phyloP scores from a whole-genome alignment of 495 filamentous ascomycete genomes.

The Aspergillus ostianus region DNA sequence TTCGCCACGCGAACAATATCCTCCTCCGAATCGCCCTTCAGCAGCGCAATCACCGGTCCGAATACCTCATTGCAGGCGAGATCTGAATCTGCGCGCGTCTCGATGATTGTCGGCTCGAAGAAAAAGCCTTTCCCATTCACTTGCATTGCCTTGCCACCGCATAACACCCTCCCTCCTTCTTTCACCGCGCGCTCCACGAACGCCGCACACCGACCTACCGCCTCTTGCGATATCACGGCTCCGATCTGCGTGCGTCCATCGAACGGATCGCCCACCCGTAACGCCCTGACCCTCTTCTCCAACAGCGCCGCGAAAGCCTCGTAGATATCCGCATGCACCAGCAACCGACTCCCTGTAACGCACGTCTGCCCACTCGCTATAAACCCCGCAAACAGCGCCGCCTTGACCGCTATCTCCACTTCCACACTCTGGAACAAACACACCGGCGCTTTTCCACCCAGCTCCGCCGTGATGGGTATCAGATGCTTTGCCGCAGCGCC shows the following conservation, averaged over 20 bases:
- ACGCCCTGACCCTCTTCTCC: constrained; percentile 38
- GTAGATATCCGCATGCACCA: constrained; percentile 50
- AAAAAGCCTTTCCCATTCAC: constrained; percentile 51
- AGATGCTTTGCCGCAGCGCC: constrained; percentile 50
- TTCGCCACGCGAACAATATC: constrained; percentile 48
- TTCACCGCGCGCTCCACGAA: constrained; percentile 35
- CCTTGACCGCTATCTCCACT: constrained; percentile 52
- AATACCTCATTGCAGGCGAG: constrained; percentile 46
- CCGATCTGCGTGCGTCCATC: constrained; percentile 45
- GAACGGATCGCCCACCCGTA: constrained; percentile 50
- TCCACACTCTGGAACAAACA: constrained; percentile 53
- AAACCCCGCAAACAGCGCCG: constrained; percentile 57
- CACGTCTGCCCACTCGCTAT: constrained; percentile 63
- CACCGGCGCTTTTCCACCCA: constrained; percentile 61
- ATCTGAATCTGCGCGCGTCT: constrained; percentile 28
- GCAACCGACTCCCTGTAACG: constrained; percentile 57
- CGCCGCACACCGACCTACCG: constrained; percentile 35
- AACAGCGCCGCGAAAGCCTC: constrained; percentile 34
- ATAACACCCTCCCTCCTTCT: constrained; percentile 28
- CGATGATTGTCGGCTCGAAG: constrained; percentile 56
- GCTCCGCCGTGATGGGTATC: constrained; percentile 55
- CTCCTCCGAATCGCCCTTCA: constrained; percentile 47
- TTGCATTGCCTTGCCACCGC: constrained; percentile 36
- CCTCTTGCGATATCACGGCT: constrained; percentile 35
- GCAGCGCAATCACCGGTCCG: constrained; percentile 49